Percentiles rank a stretch among this genome's conserved stretches.
Evolutionary conservation across 371 early-diverging fungal genomes (phyloP).

Genomic region (Phascolomyces articulosus): DNA sequence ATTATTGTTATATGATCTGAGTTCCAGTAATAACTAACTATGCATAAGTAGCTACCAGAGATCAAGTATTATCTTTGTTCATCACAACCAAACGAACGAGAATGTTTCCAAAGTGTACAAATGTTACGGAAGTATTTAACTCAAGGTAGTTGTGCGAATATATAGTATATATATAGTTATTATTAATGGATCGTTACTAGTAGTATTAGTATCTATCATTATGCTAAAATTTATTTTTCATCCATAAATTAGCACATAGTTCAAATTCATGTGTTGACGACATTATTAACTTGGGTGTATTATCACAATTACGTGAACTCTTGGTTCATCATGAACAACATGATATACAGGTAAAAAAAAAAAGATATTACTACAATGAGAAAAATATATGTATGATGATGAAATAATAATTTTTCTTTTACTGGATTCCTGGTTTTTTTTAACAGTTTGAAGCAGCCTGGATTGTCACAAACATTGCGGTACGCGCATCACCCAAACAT

Average conservation of each 20-base stretch:
- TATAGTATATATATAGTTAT: too few species aligned
- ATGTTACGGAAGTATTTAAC: slow-evolving; percentile 41
- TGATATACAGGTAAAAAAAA: slow-evolving; percentile 29
- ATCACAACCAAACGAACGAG: slow-evolving; percentile 9
- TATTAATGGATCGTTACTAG: too few species aligned
- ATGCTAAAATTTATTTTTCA: too few species aligned
- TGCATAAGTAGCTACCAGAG: slow-evolving; percentile 14
- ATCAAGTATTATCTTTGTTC: slow-evolving; percentile 18
- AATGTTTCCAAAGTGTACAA: slow-evolving; percentile 21
- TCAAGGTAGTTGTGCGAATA: slow-evolving; percentile 33
- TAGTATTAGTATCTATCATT: too few species aligned
- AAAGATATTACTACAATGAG: not conserved
- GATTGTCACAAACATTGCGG: slow-evolving; percentile 67
- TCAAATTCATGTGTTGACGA: slow-evolving; percentile 29
- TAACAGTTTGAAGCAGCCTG: slow-evolving; percentile 68
- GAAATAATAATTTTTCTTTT: slow-evolving; percentile 9
- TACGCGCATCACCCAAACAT: too few species aligned
- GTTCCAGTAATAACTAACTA: slow-evolving; percentile 7
- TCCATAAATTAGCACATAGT: slow-evolving; percentile 14
- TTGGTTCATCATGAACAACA: slow-evolving; percentile 19
- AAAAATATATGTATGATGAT: not conserved
- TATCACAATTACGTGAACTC: slow-evolving; percentile 39
- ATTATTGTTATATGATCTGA: not conserved
- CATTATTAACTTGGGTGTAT: slow-evolving; percentile 33
- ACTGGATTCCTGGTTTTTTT: too few species aligned